phyloP scores from a whole-genome alignment of 2,329 filamentous ascomycete genomes.

The Fusarium keratoplasticum region DNA sequence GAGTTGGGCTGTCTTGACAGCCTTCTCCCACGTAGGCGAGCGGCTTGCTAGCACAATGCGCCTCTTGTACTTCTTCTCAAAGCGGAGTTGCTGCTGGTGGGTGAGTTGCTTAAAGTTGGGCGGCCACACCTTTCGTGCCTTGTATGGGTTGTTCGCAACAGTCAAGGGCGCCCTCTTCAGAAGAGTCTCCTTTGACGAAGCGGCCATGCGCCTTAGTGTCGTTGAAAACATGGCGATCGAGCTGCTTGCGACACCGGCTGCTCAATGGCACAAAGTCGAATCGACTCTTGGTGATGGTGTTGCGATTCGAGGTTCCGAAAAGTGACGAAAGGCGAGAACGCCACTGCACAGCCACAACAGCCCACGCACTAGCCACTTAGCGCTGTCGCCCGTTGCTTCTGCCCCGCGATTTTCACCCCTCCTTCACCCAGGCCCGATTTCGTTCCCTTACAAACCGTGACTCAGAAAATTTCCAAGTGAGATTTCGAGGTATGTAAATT shows the following conservation, averaged over 20 bases:
- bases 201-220: slow-evolving; percentile 49
- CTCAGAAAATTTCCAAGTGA: slow-evolving; percentile 47
- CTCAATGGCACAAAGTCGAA: slow-evolving; percentile 26
- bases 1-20: slow-evolving; percentile 73
- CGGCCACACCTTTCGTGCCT: slow-evolving; percentile 80
- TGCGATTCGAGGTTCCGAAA: slow-evolving; percentile 23
- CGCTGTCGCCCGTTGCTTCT: slow-evolving; percentile 30
- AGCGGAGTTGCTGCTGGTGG: slow-evolving; percentile 78
- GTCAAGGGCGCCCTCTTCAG: slow-evolving; percentile 45
- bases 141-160: slow-evolving; percentile 68
- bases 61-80: slow-evolving; percentile 83
- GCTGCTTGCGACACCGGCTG: not conserved
- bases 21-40: slow-evolving; percentile 73
- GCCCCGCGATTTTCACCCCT: slow-evolving; percentile 55
- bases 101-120: slow-evolving; percentile 79
- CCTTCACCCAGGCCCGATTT: slow-evolving; percentile 39
- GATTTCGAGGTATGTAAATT: slow-evolving; percentile 37
- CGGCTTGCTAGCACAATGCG: slow-evolving; percentile 71
- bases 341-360: slow-evolving; percentile 43
- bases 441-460: slow-evolving; percentile 43
- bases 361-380: slow-evolving; percentile 31
- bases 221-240: slow-evolving; percentile 50
- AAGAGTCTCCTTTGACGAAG: slow-evolving; percentile 45
- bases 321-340: slow-evolving; percentile 10
- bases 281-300: slow-evolving; percentile 15